These are phyloP conservation scores for Boletus sp. DNA, from an alignment of 768 basidiomycete genomes.

Conservation along the genomic window DNA sequence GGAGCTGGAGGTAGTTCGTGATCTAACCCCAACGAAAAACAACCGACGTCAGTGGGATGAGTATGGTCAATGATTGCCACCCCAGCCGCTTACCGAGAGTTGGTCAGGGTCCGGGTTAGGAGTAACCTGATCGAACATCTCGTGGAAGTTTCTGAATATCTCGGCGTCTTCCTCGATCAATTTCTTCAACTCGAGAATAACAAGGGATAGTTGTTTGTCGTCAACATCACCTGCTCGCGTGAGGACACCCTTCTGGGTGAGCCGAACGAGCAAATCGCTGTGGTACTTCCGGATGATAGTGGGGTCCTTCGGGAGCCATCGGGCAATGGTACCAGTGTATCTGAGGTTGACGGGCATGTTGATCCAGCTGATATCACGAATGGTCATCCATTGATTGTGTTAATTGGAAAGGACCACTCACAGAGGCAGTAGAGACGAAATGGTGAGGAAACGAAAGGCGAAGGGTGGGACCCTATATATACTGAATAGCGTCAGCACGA, in stretches of 20 bases:
- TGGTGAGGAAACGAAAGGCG: not conserved
- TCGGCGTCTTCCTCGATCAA: slow-evolving; percentile 17
- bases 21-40: not conserved
- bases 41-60: not conserved
- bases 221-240: slow-evolving; percentile 5
- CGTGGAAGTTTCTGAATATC: slow-evolving; percentile 20
- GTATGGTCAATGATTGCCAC: not conserved
- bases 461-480: slow-evolving; percentile 1
- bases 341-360: slow-evolving; percentile 14
- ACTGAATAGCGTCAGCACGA: not conserved
- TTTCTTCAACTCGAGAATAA: slow-evolving; percentile 21
- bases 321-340: slow-evolving; percentile 21
- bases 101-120: not conserved
- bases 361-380: not conserved
- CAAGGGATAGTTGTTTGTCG: slow-evolving; percentile 6
- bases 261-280: slow-evolving; percentile 27
- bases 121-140: slow-evolving; percentile 20
- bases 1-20: slow-evolving; percentile 1
- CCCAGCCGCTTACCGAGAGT: slow-evolving; percentile 5
- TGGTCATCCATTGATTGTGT: not conserved
- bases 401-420: not conserved
- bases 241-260: slow-evolving; percentile 18
- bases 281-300: slow-evolving; percentile 4
- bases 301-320: slow-evolving; percentile 21
- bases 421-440: not conserved